Evolutionary conservation across 1,284 basidiomycete genomes (phyloP), one percentile per base, ranked within the genome.

Genomic region (Ustilago cynodontis): DNA sequence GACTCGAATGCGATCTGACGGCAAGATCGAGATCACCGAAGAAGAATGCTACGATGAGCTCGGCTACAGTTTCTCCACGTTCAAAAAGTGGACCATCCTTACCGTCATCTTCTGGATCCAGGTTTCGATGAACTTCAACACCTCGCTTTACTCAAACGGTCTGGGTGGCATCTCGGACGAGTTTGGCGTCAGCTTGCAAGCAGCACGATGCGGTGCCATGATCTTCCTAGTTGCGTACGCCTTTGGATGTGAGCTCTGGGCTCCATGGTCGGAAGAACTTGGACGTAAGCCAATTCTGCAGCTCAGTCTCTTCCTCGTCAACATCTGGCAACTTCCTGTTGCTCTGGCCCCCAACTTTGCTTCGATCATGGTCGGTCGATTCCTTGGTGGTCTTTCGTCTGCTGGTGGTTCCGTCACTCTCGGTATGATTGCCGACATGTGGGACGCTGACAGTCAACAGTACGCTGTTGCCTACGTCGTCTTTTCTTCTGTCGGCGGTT

Each of bases 331-430:
- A 47, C 66, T 74, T 3, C 71, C 71, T 9, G 71, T 74, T 11
- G 71, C 71, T 0, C 59, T 74, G 14, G 79, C 73, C 13, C 84
- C 84, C 14, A 86, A 85, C 65, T 86, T 81, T 62, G 81, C 74
- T 28, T 74, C 85, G 11, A 73, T 80, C 39, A 73, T 86, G 49
- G 84, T 87, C 1, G 86, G 86, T 26, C 85, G 86, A 59, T 86
- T 66, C 81, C 72, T 86, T 6, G 86, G 85, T 39, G 86, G 86
- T 65, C 73, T 86, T 10, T 84, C 61, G 13, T 82, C 82, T 3
- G 86, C 86, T 6, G 83, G 87, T 24, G 87, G 87, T 1, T 86
- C 85, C 26, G 87, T 88, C 52, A 88, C 87, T 1, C 78, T 88
- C 0, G 87, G 87, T 18, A 82, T 83, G 73, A 59, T 82, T 3